phyloP scores from a whole-genome alignment of 2,329 filamentous ascomycete genomes.

The Colletotrichum sansevieriae region DNA sequence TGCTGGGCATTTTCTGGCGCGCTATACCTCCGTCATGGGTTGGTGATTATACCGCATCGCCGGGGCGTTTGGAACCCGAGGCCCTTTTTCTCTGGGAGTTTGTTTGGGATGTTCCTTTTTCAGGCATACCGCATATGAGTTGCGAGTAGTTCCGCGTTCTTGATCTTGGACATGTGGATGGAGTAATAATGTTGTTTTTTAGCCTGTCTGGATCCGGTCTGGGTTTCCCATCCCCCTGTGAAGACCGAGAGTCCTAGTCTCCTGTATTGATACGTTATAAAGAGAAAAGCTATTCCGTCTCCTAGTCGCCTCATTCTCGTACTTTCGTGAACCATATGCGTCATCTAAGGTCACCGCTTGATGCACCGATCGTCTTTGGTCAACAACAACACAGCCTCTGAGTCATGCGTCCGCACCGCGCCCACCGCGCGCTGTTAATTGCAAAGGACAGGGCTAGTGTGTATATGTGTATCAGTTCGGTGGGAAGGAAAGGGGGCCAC shows the following conservation, averaged over 20 bases:
- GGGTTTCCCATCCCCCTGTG: conserved; percentile 9
- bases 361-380: too few relatives aligned
- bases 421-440: too few relatives aligned
- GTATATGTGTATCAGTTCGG: too few relatives aligned
- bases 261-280: conserved; percentile 33
- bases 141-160: conserved; percentile 23
- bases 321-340: too few relatives aligned
- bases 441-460: too few relatives aligned
- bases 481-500: too few relatives aligned
- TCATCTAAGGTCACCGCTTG: too few relatives aligned
- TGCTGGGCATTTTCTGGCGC: conserved; percentile 40
- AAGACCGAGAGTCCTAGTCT: conserved; percentile 21
- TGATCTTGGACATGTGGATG: conserved; percentile 35
- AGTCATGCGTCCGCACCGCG: too few relatives aligned
- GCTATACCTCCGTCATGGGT: conserved; percentile 39
- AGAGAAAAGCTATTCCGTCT: conserved; percentile 10
- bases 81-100: conserved; percentile 6
- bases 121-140: conserved; percentile 16
- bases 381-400: too few relatives aligned
- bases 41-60: conserved; percentile 28
- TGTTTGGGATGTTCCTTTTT: background rate
- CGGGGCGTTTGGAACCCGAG: conserved; percentile 36
- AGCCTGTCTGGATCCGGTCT: conserved; percentile 19
- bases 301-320: too few relatives aligned
- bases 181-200: conserved; percentile 35